A percentile compares a stretch with the other conserved stretches of the same genome.
phyloP scores from a whole-genome alignment of 805 yeast species.

The Hanseniaspora mollemarum region DNA sequence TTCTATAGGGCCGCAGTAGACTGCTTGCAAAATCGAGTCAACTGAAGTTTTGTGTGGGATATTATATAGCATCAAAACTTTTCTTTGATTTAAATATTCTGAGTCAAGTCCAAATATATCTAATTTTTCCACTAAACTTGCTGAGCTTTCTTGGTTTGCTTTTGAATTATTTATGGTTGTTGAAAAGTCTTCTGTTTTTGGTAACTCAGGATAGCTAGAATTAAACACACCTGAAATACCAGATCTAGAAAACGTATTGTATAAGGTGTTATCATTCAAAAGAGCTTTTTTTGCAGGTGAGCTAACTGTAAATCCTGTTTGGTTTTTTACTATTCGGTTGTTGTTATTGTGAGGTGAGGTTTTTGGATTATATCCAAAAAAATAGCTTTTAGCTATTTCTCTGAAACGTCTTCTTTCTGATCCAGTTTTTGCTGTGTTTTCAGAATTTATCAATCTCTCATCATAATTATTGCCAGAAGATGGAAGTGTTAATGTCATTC shows the following conservation, averaged over 20 bases:
- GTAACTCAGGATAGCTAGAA: too few relatives aligned
- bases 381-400: constrained; percentile 13
- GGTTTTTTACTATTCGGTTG: background rate
- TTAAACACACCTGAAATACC: too few relatives aligned
- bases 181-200: background rate
- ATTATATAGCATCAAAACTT: constrained; percentile 32
- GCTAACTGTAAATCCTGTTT: too few relatives aligned
- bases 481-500: background rate
- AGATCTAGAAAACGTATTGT: too few relatives aligned
- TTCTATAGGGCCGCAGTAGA: constrained; percentile 63
- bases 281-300: too few relatives aligned
- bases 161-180: background rate
- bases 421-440: background rate
- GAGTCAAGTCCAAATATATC: background rate
- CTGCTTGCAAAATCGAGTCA: constrained; percentile 40
- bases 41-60: constrained; percentile 38
- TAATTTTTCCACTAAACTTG: background rate
- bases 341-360: background rate
- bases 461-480: background rate
- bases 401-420: constrained; percentile 15
- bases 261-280: too few relatives aligned
- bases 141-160: background rate
- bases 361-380: constrained; percentile 6
- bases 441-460: background rate
- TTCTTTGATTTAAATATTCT: constrained; percentile 15